phyloP scores from a whole-genome alignment of 495 filamentous ascomycete genomes.

The Penicillium paradoxum region DNA sequence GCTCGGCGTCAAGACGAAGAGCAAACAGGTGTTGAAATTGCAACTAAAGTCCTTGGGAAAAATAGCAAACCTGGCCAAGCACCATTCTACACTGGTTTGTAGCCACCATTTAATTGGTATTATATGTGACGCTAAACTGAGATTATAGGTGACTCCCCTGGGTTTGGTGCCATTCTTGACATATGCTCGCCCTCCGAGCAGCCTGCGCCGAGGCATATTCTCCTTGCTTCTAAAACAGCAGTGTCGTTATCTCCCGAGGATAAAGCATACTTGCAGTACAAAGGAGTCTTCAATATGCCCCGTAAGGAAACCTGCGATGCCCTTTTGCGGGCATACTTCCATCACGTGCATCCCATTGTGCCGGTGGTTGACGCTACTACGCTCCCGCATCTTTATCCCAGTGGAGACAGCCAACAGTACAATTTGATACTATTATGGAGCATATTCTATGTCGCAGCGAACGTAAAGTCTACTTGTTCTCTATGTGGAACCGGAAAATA shows the following conservation, averaged over 20 bases:
- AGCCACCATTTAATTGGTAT: neutral
- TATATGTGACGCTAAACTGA: neutral
- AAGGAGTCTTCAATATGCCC: slow-evolving; percentile 30
- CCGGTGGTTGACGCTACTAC: slow-evolving; percentile 34
- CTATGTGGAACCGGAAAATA: slow-evolving; percentile 13
- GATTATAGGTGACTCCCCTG: slow-evolving; percentile 7
- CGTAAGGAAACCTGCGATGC: slow-evolving; percentile 16
- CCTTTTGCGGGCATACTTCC: slow-evolving; percentile 31
- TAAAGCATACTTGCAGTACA: slow-evolving; percentile 21
- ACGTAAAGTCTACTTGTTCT: slow-evolving; percentile 18
- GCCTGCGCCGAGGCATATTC: slow-evolving; percentile 22
- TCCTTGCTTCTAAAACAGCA: slow-evolving; percentile 18
- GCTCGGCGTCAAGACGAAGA: slow-evolving; percentile 15
- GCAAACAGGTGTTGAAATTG: slow-evolving; percentile 27
- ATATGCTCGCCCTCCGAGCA: slow-evolving; percentile 16
- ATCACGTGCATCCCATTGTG: slow-evolving; percentile 37
- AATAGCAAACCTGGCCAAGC: slow-evolving; percentile 16
- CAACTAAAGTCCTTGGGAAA: slow-evolving; percentile 23
- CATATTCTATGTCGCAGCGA: slow-evolving; percentile 36
- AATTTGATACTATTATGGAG: slow-evolving; percentile 39
- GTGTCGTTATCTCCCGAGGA: slow-evolving; percentile 21
- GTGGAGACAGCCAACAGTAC: slow-evolving; percentile 21
- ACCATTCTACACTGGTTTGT: slow-evolving; percentile 28
- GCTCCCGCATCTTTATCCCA: slow-evolving; percentile 23
- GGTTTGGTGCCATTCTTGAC: slow-evolving; percentile 21